Evolutionary conservation across 768 basidiomycete genomes (phyloP), one percentile per base, ranked within the genome.

Genomic region (Boletus sp.): DNA sequence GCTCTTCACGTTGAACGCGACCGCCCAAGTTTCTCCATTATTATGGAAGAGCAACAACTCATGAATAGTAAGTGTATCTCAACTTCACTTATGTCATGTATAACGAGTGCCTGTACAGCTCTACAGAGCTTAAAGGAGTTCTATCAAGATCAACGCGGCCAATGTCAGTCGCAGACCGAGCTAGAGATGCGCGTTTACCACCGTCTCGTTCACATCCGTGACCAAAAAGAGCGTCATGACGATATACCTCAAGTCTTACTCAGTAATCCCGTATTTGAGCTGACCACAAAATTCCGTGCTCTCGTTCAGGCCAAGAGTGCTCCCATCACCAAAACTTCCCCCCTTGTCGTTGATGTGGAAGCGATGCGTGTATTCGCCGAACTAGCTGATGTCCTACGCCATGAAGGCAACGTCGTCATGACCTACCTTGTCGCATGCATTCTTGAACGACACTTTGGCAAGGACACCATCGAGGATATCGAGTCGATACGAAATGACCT

Each of bases 101-200:
- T 59, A 44, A 51, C n/a, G 30, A 47, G 42, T 36, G 3, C 18
- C 9, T 12, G 47, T 30, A n/a, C 64, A 98, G 95, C 94, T 15
- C 80, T 98, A 37, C 92, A 92, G 70, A 92, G 89, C 64, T 79
- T 98, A 54, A 94, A 92, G 71, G 91, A 98, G 67, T 94, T 93
- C 64, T 96, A 97, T 67, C 86, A 91, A 60, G 95, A 97, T 65
- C 86, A 90, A 55, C 78, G 84, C 0, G 80, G 78, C 9, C 73
- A 76, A 41, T 87, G 87, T 58, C 74, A 85, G 64, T 89, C 89
- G 10, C 84, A 89, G 0, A 90, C 89, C 39, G 95, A 98, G 67
- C 82, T 98, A 46, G 96, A 99, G 72, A 97, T 99, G 86, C 86
- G 92, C 33, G 86, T 97, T 1, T 99, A 98, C 73, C 92, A 95